These are phyloP conservation scores for Phlebiopsis gigantea DNA, from an alignment of 768 basidiomycete species.

Conservation along the genomic window DNA sequence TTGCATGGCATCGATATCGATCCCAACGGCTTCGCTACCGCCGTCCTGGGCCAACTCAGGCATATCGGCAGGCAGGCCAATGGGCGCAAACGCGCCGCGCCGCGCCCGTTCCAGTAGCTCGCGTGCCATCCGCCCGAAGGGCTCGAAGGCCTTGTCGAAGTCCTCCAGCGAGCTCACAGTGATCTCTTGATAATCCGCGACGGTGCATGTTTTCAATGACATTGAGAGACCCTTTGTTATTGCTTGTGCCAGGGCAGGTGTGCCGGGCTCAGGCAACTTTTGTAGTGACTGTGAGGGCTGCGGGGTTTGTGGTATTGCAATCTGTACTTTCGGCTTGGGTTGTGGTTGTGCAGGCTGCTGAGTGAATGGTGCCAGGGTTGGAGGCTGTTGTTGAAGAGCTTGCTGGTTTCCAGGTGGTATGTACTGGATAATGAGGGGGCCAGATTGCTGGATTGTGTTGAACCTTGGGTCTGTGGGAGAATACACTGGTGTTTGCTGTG, in stretches of 20 bases:
- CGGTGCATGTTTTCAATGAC: too few species aligned
- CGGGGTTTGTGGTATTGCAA: too few species aligned
- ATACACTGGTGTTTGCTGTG: too few species aligned
- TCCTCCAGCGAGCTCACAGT: too few species aligned
- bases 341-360: neutral
- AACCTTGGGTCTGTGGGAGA: neutral
- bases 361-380: neutral
- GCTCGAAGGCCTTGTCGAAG: neutral
- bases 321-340: too few species aligned
- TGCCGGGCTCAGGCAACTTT: neutral
- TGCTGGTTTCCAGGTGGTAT: neutral
- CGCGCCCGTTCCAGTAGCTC: neutral
- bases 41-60: too few species aligned
- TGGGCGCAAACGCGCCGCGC: neutral
- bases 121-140: neutral
- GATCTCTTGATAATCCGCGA: too few species aligned
- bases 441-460: neutral
- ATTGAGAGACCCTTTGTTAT: too few species aligned
- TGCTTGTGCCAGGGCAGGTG: too few species aligned
- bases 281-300: too few species aligned
- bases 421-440: neutral
- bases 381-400: neutral
- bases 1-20: neutral
- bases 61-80: neutral
- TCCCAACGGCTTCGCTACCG: neutral